Conservation (phyloP, 192 early-diverging fungal species). For the Physocladia obscura region DNA sequence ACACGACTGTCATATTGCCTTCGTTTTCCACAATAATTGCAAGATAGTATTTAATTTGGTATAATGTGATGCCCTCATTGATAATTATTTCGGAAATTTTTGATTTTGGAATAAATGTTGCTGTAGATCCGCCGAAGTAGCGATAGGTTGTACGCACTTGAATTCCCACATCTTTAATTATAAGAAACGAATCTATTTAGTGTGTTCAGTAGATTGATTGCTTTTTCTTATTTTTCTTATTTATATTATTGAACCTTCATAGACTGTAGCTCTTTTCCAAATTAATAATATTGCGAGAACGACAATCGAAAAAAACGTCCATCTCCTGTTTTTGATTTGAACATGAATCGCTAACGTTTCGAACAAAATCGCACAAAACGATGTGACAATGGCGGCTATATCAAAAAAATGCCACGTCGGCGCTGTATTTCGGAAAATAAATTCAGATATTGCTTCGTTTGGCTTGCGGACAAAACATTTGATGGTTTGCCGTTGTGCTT, state of each 20-base stretch:
- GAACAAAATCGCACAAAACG: neutral
- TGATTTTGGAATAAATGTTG: constrained; percentile 61
- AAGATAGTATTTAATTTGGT: constrained; percentile 71
- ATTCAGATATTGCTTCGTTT: neutral
- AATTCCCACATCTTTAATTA: constrained; percentile 68
- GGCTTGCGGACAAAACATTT: neutral
- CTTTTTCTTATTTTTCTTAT: no score
- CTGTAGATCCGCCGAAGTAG: constrained; percentile 45
- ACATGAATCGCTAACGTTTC: neutral
- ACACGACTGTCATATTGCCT: constrained; percentile 66
- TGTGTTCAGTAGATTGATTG: neutral
- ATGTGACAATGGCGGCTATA: neutral
- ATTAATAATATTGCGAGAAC: neutral
- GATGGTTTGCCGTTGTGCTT: no score
- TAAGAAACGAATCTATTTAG: constrained; percentile 62
- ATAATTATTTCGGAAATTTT: constrained; percentile 70
- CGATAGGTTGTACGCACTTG: constrained; percentile 61
- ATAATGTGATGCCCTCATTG: constrained; percentile 75
- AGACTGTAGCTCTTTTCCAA: neutral
- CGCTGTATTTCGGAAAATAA: neutral
- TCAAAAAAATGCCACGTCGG: no score
- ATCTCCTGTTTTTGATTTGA: neutral
- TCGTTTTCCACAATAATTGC: constrained; percentile 65
- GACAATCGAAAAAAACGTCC: neutral
- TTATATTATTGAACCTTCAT: no score